Evolutionary conservation across 2,329 filamentous ascomycete species (phyloP).

Genomic region (Aspergillus candidus): DNA sequence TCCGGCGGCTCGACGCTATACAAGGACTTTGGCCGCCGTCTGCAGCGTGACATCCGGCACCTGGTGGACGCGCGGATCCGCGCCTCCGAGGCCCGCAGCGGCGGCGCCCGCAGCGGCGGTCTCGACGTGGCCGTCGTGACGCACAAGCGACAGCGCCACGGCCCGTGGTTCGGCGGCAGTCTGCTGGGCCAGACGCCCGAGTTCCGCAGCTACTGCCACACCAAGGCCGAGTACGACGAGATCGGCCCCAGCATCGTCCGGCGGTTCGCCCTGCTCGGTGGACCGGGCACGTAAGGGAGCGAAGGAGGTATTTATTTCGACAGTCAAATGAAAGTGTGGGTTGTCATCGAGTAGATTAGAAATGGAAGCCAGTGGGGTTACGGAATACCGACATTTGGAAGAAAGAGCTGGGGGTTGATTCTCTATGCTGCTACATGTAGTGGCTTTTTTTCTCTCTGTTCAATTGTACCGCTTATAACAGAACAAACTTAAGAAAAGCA

Average conservation of each 20-base stretch:
- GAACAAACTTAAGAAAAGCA: no score
- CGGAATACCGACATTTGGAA: neutral
- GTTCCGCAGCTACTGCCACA: slow-evolving; percentile 98
- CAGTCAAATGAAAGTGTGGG: no score
- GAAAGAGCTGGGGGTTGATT: neutral
- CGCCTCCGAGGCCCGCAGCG: slow-evolving; percentile 84
- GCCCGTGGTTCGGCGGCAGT: slow-evolving; percentile 97
- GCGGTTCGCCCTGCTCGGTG: slow-evolving; percentile 87
- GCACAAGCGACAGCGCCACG: slow-evolving; percentile 94
- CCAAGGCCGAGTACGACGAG: slow-evolving; percentile 83
- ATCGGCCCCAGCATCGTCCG: slow-evolving; percentile 93
- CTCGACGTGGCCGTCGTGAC: slow-evolving; percentile 95
- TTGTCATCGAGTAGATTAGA: slow-evolving; percentile 4
- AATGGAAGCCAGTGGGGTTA: neutral
- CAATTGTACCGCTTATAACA: no score
- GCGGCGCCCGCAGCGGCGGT: slow-evolving; percentile 86
- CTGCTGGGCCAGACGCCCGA: slow-evolving; percentile 95
- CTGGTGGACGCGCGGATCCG: slow-evolving; percentile 89
- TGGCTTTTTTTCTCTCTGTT: no score
- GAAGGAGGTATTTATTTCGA: neutral
- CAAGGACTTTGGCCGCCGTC: slow-evolving; percentile 92
- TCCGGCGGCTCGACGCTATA: slow-evolving; percentile 96
- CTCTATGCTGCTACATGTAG: neutral
- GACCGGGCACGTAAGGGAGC: slow-evolving; percentile 58
- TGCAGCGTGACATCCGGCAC: slow-evolving; percentile 96